Conservation (phyloP, 2,329 filamentous ascomycete species). For the Zymoseptoria brevis region DNA sequence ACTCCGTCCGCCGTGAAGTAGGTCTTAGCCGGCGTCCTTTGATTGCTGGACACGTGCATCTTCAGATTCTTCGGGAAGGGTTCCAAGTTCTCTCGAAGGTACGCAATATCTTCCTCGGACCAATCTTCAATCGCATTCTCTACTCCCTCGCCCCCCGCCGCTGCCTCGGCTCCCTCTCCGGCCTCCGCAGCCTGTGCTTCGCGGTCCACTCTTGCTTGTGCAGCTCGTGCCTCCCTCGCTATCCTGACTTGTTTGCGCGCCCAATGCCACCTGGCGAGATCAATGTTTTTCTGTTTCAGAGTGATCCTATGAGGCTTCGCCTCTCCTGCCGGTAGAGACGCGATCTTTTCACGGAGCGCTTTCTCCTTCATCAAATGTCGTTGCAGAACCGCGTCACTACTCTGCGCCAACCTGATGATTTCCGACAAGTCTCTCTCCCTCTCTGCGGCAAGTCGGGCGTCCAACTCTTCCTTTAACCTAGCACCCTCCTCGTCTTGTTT, state of each 20-base stretch:
- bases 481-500: slow-evolving; percentile 38
- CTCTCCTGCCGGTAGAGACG: not conserved
- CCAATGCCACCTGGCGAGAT: not conserved
- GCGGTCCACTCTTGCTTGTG: not conserved
- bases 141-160: not conserved
- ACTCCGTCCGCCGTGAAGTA: slow-evolving; percentile 24
- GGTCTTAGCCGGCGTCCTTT: slow-evolving; percentile 7
- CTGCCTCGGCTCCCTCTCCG: not conserved
- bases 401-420: slow-evolving; percentile 15
- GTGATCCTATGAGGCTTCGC: not conserved
- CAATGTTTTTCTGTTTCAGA: not conserved
- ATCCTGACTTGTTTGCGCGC: not conserved
- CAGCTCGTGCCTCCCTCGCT: not conserved
- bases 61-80: not conserved
- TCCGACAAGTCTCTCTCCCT: slow-evolving; percentile 13
- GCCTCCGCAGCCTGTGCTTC: not conserved
- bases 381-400: not conserved
- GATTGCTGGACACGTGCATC: not conserved
- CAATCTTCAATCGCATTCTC: slow-evolving; percentile 1
- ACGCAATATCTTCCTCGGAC: slow-evolving; percentile 1
- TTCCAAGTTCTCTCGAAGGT: not conserved
- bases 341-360: not conserved
- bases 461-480: slow-evolving; percentile 18
- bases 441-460: slow-evolving; percentile 2
- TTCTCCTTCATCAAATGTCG: not conserved